A percentile compares a stretch with the other conserved stretches of the same genome.
Evolutionary conservation across 139 green algal species (phyloP).

Genomic region (Asterochloris sp.): DNA sequence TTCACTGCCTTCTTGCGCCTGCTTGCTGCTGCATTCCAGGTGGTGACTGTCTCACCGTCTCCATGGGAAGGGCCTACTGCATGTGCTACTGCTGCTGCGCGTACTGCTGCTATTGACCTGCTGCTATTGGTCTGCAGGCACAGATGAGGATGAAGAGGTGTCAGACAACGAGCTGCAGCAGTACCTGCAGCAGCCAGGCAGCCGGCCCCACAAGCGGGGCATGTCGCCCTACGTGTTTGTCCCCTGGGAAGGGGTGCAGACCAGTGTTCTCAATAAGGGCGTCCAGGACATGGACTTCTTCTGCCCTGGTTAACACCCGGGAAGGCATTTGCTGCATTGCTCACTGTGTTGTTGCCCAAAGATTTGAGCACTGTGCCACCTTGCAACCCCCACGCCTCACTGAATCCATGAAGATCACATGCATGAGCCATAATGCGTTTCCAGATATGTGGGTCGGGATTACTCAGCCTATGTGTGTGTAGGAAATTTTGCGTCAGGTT

Average conservation of each 20-base stretch:
- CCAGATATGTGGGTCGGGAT: no score
- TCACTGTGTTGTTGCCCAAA: conserved; percentile 40
- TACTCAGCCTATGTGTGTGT: no score
- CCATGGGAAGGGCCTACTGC: background rate
- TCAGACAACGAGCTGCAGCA: conserved; percentile 9
- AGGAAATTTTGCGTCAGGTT: no score
- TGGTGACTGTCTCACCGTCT: background rate
- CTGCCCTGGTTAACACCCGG: conserved; percentile 46
- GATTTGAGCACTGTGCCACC: background rate
- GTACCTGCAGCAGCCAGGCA: conserved; percentile 1
- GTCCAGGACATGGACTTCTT: conserved; percentile 75
- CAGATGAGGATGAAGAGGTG: conserved; percentile 12
- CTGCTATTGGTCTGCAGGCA: background rate
- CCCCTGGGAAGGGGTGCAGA: conserved; percentile 56
- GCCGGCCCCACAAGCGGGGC: conserved; percentile 49
- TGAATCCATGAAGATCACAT: no score
- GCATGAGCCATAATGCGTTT: no score
- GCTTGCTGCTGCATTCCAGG: background rate
- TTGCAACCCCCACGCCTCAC: no score
- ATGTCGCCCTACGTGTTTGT: conserved; percentile 69
- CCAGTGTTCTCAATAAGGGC: conserved; percentile 60
- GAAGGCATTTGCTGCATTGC: background rate
- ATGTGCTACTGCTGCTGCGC: background rate
- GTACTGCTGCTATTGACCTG: background rate
- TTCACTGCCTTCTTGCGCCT: background rate